A percentile compares a stretch with the other conserved stretches of the same genome.
These are phyloP conservation scores for Phalaenopsis hybrid DNA, from an alignment of 116 monocot genomes.

Conservation along the genomic window DNA sequence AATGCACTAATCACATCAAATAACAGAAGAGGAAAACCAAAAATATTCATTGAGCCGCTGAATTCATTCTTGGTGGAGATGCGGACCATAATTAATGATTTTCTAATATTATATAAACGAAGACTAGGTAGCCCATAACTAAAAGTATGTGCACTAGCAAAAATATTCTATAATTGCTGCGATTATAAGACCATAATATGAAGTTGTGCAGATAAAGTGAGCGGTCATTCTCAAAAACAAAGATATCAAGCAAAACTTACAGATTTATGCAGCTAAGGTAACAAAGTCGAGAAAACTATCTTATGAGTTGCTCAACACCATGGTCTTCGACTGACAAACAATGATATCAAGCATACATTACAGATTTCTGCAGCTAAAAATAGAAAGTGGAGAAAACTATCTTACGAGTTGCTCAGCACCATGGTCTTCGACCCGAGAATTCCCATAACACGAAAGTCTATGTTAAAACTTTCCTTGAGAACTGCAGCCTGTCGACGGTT, in stretches of 20 bases:
- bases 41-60: no score
- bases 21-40: not conserved
- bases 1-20: not conserved
- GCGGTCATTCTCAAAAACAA: not conserved
- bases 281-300: conserved; percentile 18
- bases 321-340: conserved; percentile 24
- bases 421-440: conserved; percentile 73
- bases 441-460: conserved; percentile 97
- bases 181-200: not conserved
- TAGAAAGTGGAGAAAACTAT: conserved; percentile 12
- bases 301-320: conserved; percentile 84
- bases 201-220: not conserved
- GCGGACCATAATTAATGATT: not conserved
- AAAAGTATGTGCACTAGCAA: not conserved
- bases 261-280: not conserved
- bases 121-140: not conserved
- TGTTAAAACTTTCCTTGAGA: conserved; percentile 88
- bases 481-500: conserved; percentile 59
- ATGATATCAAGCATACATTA: not conserved
- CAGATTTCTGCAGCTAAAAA: not conserved
- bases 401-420: conserved; percentile 82
- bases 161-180: not conserved
- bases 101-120: not conserved
- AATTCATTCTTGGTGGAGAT: not conserved
- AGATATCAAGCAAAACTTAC: not conserved